These are phyloP conservation scores for Tilletia setariae DNA, from an alignment of 1,284 basidiomycete genomes.

Conservation along the genomic window DNA sequence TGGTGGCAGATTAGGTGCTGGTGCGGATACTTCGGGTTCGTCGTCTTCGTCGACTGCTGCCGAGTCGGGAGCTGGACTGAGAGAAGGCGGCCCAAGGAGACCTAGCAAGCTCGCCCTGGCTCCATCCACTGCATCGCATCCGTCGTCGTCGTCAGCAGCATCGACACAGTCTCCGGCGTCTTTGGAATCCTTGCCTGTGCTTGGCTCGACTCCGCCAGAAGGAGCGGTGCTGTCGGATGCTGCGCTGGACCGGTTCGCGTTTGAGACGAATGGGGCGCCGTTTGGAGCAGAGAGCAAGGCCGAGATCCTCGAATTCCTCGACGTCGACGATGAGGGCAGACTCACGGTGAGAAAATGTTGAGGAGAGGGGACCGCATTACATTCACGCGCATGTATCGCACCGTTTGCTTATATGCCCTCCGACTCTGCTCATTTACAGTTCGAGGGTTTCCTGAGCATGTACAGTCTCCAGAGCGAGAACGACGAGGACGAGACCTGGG, in stretches of 20 bases:
- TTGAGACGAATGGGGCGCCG: slow-evolving; percentile 14
- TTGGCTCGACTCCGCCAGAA: neutral
- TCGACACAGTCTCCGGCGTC: neutral
- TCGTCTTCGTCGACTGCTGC: no score
- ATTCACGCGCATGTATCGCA: neutral
- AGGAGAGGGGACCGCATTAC: neutral
- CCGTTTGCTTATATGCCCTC: neutral
- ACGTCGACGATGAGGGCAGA: neutral
- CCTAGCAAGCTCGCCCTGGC: no score
- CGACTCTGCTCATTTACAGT: neutral
- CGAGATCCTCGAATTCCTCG: slow-evolving; percentile 1
- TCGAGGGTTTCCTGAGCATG: slow-evolving; percentile 10
- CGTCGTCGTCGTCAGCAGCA: neutral
- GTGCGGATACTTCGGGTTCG: no score
- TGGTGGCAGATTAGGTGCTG: no score
- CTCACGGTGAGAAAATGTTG: neutral
- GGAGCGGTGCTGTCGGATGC: slow-evolving; percentile 1
- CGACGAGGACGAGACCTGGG: slow-evolving; percentile 10
- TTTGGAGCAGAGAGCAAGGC: slow-evolving; percentile 10
- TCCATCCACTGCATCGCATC: neutral
- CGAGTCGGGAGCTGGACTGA: no score
- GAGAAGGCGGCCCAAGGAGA: no score
- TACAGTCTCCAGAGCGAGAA: slow-evolving; percentile 3
- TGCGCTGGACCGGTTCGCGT: neutral
- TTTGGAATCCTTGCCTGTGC: neutral